Base-by-base conservation (phyloP, 345 rosid genomes). In the Hibiscus trionum region DNA sequence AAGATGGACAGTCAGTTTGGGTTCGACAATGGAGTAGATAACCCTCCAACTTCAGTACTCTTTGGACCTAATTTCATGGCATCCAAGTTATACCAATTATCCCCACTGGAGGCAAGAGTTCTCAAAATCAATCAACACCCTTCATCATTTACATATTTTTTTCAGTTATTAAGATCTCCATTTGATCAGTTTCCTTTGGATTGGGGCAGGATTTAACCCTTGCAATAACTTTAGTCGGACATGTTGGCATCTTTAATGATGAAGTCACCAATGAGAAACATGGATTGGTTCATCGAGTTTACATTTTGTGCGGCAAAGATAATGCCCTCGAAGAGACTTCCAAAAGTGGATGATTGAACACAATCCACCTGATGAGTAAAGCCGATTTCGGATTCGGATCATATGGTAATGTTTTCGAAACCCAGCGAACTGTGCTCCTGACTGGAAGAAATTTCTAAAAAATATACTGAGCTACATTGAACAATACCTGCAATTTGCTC, bases 361-460 rank as follows among this genome's bases (percentile, higher is more conserved):
- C 31, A 75, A 49, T 58, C 84, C 88, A 1, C 35, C 73, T 1
- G 76, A 77, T 19, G 81, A 82, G 77, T 73, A 14, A 80, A 61
- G 78, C 19, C 62, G 59, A 76, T 82, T 56, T 5, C 74, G 8
- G 86, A 76, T 11, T 77, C 85, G 8, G 86, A 84, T 75, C 85
- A 84, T 60, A 86, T 84, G 86, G 73, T 69, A 24, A 79, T 84
- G 86, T 46, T 79, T 47, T 77, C 83, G 11, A 79, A 79, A 63
- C 80, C 86, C 4, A 29, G 37, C 0, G 78, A 83, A 26, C 69
- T 83, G 0, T 78, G 67, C 66, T 75, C 55, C 29, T 69, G 46
- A 71, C 87, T 83, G 61, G 44, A 76, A 79, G 63, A 27, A 16
- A 52, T 75, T 33, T 85, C 77, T 0, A 47, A 75, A 2, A 76